Conservation (phyloP, 495 filamentous ascomycete genomes). For the Lasiosphaeria miniovina region DNA sequence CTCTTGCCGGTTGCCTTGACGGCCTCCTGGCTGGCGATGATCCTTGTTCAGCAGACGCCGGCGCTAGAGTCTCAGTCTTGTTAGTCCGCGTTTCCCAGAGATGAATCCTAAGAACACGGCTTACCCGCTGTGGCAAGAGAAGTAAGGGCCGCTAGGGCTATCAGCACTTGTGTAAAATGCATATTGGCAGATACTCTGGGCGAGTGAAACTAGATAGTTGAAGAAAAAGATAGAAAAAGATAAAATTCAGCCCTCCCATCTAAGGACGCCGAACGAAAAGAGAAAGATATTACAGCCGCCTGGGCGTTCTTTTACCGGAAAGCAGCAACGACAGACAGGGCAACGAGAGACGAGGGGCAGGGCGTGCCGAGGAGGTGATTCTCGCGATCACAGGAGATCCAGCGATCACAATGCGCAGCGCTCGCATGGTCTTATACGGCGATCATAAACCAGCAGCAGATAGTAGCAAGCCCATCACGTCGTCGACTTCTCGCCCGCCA, state of each 20-base stretch:
- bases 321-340: neutral
- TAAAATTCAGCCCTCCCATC: neutral
- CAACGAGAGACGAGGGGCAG: neutral
- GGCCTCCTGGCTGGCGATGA: conserved; percentile 12
- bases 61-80: conserved; percentile 24
- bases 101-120: neutral
- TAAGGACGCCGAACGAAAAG: neutral
- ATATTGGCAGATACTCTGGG: conserved; percentile 19
- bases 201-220: conserved; percentile 25
- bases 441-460: neutral
- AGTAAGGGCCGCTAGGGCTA: conserved; percentile 29
- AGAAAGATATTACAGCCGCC: neutral
- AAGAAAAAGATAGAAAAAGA: conserved; percentile 13
- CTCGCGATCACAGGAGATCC: neutral
- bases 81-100: neutral
- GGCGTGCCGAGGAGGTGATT: neutral
- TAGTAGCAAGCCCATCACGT: no score
- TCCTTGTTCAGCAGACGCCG: conserved; percentile 17
- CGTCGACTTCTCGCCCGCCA: neutral
- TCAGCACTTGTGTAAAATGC: conserved; percentile 25
- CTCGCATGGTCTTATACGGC: neutral
- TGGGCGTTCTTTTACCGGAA: neutral
- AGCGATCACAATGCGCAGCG: neutral
- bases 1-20: conserved; percentile 25
- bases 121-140: conserved; percentile 31